Percentiles rank a stretch among this genome's conserved stretches.
These are phyloP conservation scores for Sapria himalayana DNA, from an alignment of 345 rosid species.

Conservation along the genomic window DNA sequence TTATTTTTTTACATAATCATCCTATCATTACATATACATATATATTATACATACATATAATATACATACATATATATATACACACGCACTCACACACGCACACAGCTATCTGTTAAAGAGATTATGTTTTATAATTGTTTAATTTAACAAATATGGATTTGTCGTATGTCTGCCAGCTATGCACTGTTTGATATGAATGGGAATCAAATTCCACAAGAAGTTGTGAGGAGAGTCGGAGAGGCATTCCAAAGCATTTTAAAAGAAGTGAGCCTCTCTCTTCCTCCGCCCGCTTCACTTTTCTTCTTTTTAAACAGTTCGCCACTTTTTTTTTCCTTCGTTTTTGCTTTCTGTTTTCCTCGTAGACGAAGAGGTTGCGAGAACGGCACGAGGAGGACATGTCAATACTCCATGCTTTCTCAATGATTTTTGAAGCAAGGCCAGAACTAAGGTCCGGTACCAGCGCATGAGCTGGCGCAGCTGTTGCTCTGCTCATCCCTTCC, in stretches of 20 bases:
- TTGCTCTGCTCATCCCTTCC: too few species aligned
- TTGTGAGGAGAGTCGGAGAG: constrained; percentile 56
- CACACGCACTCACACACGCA: too few species aligned
- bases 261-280: constrained; percentile 29
- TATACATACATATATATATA: too few species aligned
- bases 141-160: too few species aligned
- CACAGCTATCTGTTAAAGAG: too few species aligned
- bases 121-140: too few species aligned
- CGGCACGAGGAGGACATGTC: constrained; percentile 57
- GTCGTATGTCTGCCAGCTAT: constrained; percentile 39
- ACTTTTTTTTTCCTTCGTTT: constrained; percentile 9
- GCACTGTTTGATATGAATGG: constrained; percentile 77
- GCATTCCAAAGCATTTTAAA: constrained; percentile 53
- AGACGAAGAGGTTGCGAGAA: constrained; percentile 56
- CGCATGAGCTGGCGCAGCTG: too few species aligned
- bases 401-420: constrained; percentile 40
- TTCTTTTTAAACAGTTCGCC: constrained; percentile 5
- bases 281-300: background rate
- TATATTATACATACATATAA: too few species aligned
- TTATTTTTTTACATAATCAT: too few species aligned
- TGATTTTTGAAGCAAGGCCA: constrained; percentile 54
- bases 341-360: too few species aligned
- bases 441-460: constrained; percentile 85
- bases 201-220: constrained; percentile 59
- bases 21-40: too few species aligned